These are phyloP conservation scores for Quercus phellos DNA, from an alignment of 331 rosid species.

Conservation along the genomic window DNA sequence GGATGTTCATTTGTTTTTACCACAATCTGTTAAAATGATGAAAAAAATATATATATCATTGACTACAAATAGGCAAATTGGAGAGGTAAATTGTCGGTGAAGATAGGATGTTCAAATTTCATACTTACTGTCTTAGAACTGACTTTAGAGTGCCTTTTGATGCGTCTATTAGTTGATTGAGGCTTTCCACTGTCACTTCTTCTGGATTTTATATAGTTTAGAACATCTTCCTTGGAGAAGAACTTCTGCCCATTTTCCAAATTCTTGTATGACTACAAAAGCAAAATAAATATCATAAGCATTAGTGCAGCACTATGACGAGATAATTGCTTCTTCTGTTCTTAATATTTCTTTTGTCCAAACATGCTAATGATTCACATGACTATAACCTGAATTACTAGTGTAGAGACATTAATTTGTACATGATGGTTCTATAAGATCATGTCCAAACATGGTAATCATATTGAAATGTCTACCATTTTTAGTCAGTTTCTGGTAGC, in stretches of 20 bases:
- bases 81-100: constrained; percentile 9
- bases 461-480: too few relatives aligned
- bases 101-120: constrained; percentile 6
- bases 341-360: neutral
- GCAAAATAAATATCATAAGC: constrained; percentile 19
- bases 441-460: too few relatives aligned
- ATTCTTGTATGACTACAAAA: constrained; percentile 26
- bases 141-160: constrained; percentile 10
- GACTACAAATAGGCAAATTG: constrained; percentile 9
- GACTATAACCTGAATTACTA: too few relatives aligned
- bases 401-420: too few relatives aligned
- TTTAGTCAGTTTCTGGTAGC: too few relatives aligned
- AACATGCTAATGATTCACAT: too few relatives aligned
- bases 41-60: constrained; percentile 10
- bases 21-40: constrained; percentile 34
- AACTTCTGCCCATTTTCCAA: constrained; percentile 40
- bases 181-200: neutral
- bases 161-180: constrained; percentile 17
- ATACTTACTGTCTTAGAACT: constrained; percentile 48
- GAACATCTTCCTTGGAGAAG: constrained; percentile 35
- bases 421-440: too few relatives aligned
- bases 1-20: constrained; percentile 46
- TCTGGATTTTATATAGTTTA: constrained; percentile 26
- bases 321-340: constrained; percentile 4
- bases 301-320: neutral